Percentiles rank a stretch among this genome's conserved stretches.
phyloP scores from a whole-genome alignment of 768 basidiomycete species.

The Brasilioporus rufonigricans region DNA sequence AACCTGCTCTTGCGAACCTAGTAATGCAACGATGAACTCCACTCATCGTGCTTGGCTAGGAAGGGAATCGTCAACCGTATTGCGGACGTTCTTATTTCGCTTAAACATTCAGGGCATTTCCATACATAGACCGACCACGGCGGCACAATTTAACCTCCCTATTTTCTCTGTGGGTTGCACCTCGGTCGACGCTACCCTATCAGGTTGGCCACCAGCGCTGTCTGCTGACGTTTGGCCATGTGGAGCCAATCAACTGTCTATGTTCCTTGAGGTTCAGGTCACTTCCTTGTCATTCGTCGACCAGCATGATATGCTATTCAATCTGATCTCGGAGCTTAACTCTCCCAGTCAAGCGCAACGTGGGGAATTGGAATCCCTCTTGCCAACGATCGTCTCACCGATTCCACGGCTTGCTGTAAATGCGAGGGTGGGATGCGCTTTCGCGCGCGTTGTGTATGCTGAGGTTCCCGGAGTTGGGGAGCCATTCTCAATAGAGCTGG shows the following conservation, averaged over 20 bases:
- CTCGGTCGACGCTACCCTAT: conserved; percentile 37
- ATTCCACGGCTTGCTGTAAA: conserved; percentile 53
- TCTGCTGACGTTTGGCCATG: conserved; percentile 28
- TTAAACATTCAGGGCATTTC: conserved; percentile 42
- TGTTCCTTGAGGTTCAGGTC: conserved; percentile 46
- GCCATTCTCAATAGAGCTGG: conserved; percentile 54
- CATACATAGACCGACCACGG: conserved; percentile 43
- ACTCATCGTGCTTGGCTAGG: conserved; percentile 58
- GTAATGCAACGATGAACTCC: conserved; percentile 42
- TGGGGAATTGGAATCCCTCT: conserved; percentile 9
- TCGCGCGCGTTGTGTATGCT: conserved; percentile 48
- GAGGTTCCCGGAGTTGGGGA: conserved; percentile 38
- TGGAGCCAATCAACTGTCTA: conserved; percentile 57
- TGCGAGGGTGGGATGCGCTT: conserved; percentile 48
- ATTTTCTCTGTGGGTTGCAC: conserved; percentile 35
- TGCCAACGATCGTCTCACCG: conserved; percentile 33
- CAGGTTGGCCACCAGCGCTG: conserved; percentile 63
- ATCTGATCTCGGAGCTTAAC: conserved; percentile 29
- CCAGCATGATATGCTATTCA: conserved; percentile 49
- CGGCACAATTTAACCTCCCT: conserved; percentile 26
- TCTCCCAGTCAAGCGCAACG: conserved; percentile 13
- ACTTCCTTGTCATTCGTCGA: conserved; percentile 51
- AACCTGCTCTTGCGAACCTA: conserved; percentile 42
- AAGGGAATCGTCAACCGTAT: conserved; percentile 31
- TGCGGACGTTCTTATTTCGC: conserved; percentile 48